Evolutionary conservation across 1,284 basidiomycete species (phyloP).

Genomic region (Apiotrichum porosum): DNA sequence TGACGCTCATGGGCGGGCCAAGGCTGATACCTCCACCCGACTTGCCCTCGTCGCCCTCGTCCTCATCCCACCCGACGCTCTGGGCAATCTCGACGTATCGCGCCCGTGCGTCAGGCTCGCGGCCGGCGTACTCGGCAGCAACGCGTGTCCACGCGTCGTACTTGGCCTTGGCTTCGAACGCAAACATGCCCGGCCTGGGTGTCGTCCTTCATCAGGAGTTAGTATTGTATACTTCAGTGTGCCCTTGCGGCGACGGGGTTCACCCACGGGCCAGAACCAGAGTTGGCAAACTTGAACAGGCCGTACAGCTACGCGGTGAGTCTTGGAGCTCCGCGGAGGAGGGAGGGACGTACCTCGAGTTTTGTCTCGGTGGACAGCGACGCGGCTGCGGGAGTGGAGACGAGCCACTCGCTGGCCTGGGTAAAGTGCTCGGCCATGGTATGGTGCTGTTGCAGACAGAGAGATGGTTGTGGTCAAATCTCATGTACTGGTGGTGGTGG

Average conservation of each 20-base stretch:
- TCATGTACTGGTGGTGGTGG: background rate
- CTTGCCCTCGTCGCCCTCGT: conserved; percentile 25
- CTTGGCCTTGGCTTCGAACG: conserved; percentile 73
- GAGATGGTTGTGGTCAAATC: no score
- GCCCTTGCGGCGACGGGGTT: background rate
- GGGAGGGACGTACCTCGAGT: conserved; percentile 30
- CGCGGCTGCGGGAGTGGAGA: conserved; percentile 27
- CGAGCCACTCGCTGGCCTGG: conserved; percentile 33
- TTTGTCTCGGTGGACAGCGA: conserved; percentile 34
- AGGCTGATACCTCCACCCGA: conserved; percentile 48
- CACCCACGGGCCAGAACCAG: conserved; percentile 28
- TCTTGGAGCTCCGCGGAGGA: background rate
- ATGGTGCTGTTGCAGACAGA: background rate
- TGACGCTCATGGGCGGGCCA: conserved; percentile 62
- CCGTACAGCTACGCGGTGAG: conserved; percentile 65
- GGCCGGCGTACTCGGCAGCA: conserved; percentile 53
- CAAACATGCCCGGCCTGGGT: conserved; percentile 72
- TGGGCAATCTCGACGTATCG: conserved; percentile 68
- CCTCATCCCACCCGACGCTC: conserved; percentile 60
- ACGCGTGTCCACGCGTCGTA: conserved; percentile 74
- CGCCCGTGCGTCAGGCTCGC: conserved; percentile 37
- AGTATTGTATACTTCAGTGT: background rate
- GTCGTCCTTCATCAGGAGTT: conserved; percentile 48
- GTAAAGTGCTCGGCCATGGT: conserved; percentile 18
- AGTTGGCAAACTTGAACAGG: conserved; percentile 71